Percentiles rank a stretch among this genome's conserved stretches.
phyloP scores from a whole-genome alignment of 768 basidiomycete species.

The Antrodiella citrinella region DNA sequence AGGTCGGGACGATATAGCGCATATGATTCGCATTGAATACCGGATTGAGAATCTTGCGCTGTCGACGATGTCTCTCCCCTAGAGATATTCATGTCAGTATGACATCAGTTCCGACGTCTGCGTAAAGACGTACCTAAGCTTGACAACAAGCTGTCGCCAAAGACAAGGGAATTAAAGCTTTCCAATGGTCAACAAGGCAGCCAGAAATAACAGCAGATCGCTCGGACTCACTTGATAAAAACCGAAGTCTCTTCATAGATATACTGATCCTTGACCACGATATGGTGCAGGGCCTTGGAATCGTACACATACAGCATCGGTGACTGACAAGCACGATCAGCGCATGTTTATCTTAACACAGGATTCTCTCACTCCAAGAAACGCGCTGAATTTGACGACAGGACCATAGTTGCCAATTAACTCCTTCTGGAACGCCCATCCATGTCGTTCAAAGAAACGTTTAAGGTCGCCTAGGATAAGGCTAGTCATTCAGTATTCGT shows the following conservation, averaged over 20 bases:
- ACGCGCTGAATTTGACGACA: conserved; percentile 36
- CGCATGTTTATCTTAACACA: too few relatives aligned
- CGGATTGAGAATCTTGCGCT: conserved; percentile 10
- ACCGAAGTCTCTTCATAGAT: conserved; percentile 16
- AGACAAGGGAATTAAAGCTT: background rate
- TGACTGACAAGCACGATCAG: conserved; percentile 7
- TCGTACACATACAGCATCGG: conserved; percentile 19
- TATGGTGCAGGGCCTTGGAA: conserved; percentile 15
- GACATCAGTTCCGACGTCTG: background rate
- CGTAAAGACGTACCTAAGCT: conserved; percentile 2
- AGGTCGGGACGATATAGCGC: conserved; percentile 14
- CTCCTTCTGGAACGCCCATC: conserved; percentile 3
- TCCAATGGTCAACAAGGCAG: too few relatives aligned
- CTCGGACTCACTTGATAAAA: background rate
- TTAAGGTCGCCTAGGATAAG: background rate
- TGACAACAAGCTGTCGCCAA: conserved; percentile 6
- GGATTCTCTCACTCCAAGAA: conserved; percentile 35
- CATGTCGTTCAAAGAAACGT: background rate
- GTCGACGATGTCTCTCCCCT: conserved; percentile 9
- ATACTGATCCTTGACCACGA: conserved; percentile 19
- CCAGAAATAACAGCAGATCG: background rate
- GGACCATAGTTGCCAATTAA: conserved; percentile 27
- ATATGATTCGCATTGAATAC: conserved; percentile 16
- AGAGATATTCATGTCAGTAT: background rate
- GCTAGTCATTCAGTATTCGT: background rate